Percentiles rank a stretch among this genome's conserved stretches.
phyloP scores from a whole-genome alignment of 192 early-diverging fungal genomes.

The Coemansia sp. region DNA sequence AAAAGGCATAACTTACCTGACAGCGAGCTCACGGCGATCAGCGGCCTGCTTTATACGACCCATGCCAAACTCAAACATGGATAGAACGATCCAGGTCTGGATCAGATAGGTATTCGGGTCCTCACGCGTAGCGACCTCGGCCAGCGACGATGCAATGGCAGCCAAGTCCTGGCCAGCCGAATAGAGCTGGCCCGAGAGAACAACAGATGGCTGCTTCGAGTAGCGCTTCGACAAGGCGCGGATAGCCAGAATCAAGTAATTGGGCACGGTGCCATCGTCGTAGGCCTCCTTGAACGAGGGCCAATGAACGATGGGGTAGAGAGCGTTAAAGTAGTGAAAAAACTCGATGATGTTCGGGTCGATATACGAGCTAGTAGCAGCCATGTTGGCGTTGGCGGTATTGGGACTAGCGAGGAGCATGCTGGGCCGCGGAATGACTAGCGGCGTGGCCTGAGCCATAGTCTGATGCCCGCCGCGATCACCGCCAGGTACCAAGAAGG shows the following conservation, averaged over 20 bases:
- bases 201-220: conserved; percentile 53
- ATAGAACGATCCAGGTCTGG: conserved; percentile 53
- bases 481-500: conserved; percentile 46
- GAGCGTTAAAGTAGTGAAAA: conserved; percentile 55
- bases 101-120: conserved; percentile 56
- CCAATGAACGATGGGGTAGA: conserved; percentile 55
- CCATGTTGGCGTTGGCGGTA: neutral
- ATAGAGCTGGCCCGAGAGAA: conserved; percentile 47
- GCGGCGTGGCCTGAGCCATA: conserved; percentile 45
- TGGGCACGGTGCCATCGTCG: conserved; percentile 54
- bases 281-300: conserved; percentile 56
- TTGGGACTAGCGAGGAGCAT: conserved; percentile 6
- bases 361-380: conserved; percentile 18
- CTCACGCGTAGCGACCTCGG: conserved; percentile 51
- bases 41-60: conserved; percentile 49
- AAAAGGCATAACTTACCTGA: conserved; percentile 33
- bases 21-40: conserved; percentile 52
- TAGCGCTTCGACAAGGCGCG: conserved; percentile 53
- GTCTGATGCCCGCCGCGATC: conserved; percentile 53
- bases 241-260: conserved; percentile 54
- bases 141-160: conserved; percentile 52
- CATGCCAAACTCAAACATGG: conserved; percentile 55
- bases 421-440: conserved; percentile 46
- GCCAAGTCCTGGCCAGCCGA: conserved; percentile 53
- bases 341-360: conserved; percentile 53